Percentiles rank a stretch among this genome's conserved stretches.
Evolutionary conservation across 1,284 basidiomycete species (phyloP).

Genomic region (Apiotrichum domesticum): DNA sequence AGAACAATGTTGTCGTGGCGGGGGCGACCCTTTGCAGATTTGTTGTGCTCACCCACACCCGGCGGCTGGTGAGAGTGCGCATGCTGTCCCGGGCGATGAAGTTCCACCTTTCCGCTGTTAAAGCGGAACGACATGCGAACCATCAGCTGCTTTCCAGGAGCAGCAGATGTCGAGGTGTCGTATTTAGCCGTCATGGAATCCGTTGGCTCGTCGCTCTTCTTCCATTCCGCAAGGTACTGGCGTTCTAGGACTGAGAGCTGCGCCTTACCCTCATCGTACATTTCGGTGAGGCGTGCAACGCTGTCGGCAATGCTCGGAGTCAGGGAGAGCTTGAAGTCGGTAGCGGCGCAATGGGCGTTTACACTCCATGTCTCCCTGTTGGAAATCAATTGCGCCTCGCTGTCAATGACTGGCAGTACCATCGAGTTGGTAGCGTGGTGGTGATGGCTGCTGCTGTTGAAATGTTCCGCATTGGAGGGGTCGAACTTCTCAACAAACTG

Average conservation of each 20-base stretch:
- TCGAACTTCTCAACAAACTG: slow-evolving; percentile 81
- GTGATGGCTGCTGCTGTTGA: slow-evolving; percentile 57
- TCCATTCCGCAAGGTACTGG: slow-evolving; percentile 40
- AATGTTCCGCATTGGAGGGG: slow-evolving; percentile 63
- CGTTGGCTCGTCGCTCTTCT: slow-evolving; percentile 9
- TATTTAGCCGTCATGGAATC: slow-evolving; percentile 26
- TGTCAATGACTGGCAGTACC: slow-evolving; percentile 57
- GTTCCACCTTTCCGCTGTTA: slow-evolving; percentile 57
- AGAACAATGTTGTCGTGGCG: slow-evolving; percentile 49
- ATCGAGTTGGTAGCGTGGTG: slow-evolving; percentile 70
- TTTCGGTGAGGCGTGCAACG: slow-evolving; percentile 72
- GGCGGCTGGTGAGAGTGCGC: neutral
- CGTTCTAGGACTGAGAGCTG: slow-evolving; percentile 61
- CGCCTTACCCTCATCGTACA: slow-evolving; percentile 75
- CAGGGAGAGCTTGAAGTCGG: slow-evolving; percentile 77
- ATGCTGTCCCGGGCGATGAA: slow-evolving; percentile 20
- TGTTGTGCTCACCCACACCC: slow-evolving; percentile 1
- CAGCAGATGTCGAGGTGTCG: slow-evolving; percentile 14
- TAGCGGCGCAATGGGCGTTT: slow-evolving; percentile 66
- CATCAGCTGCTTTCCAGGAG: slow-evolving; percentile 38
- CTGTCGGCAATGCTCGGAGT: slow-evolving; percentile 75
- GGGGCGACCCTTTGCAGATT: neutral
- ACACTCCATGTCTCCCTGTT: slow-evolving; percentile 56
- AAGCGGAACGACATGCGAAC: slow-evolving; percentile 71
- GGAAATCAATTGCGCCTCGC: slow-evolving; percentile 65